These are phyloP conservation scores for Gamsiella multidivaricata DNA, from an alignment of 192 early-diverging fungal species.

Conservation along the genomic window DNA sequence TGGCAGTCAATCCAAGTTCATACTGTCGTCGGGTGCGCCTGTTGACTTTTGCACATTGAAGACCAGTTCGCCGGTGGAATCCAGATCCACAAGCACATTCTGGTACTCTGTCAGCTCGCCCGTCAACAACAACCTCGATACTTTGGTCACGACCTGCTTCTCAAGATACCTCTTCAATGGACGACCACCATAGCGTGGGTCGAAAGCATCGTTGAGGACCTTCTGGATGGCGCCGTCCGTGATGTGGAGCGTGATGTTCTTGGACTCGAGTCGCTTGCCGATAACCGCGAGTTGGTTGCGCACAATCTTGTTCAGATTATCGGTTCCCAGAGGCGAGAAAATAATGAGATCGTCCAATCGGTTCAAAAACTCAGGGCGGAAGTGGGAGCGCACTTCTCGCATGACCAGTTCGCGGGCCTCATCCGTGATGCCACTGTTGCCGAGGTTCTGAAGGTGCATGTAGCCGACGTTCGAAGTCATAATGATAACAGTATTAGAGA, in stretches of 20 bases:
- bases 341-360: constrained; percentile 94
- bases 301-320: constrained; percentile 78
- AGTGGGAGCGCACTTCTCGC: constrained; percentile 78
- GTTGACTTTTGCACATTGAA: constrained; percentile 38
- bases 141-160: constrained; percentile 82
- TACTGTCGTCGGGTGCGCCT: background rate
- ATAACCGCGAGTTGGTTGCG: constrained; percentile 71
- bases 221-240: constrained; percentile 77
- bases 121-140: constrained; percentile 76
- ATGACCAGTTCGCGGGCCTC: constrained; percentile 72
- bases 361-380: constrained; percentile 97
- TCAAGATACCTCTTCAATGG: constrained; percentile 92
- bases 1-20: constrained; percentile 45
- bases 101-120: constrained; percentile 71
- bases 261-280: constrained; percentile 73
- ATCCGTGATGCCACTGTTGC: constrained; percentile 51
- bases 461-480: constrained; percentile 94
- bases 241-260: constrained; percentile 79
- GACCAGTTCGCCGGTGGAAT: constrained; percentile 27
- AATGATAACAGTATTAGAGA: constrained; percentile 95
- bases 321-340: constrained; percentile 78
- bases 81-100: constrained; percentile 58
- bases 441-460: constrained; percentile 37
- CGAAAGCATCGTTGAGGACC: constrained; percentile 83
- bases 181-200: constrained; percentile 95